Evolutionary conservation across 2,329 filamentous ascomycete genomes (phyloP), one percentile per base, ranked within the genome.

Genomic region (Cryphonectria carpinicola): DNA sequence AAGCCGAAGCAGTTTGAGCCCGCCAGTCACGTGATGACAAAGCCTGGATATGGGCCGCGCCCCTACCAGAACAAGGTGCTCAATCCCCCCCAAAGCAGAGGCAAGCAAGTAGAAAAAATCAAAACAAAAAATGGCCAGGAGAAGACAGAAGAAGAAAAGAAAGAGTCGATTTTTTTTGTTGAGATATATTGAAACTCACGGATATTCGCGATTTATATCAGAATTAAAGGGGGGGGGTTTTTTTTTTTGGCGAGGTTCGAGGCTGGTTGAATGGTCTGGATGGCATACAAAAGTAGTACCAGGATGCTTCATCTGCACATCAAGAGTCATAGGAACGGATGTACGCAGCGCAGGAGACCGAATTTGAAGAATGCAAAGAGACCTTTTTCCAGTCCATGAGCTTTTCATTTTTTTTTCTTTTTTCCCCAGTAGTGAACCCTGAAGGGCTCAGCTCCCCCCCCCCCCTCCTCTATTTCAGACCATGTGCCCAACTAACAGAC

Each of bases 321-420:
- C 65, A 32, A 58, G 65, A 58, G 66, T 52, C 66, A 63, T 52
- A 17, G 19, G 14, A 39, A 28, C 32, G 8, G 11, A 61, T 32
- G 28, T 17, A 63, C 25, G 46, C 28, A 37, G 46, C 7, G 46
- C 22, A 49, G n/a, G n/a, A 37, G 41, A 25, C 41, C 13, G 25
- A n/a, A 37, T 52, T 63, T 37, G 41, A 52, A 32, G 52, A 67
- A 52, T 68, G 66, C 66, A 68, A 14, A 63, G 58, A 52, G 22
- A 49, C 46, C 58, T 46, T 67, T 54, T 65, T 58, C 67, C 65
- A 69, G 70, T 64, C 63, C 70, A 63, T 69, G 64, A 64, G 52
- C 39, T 71, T 72, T 72, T 72, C 56, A 49, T 49, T 65, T 22
- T 65, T 70, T 70, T 66, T 22, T 65, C 68, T 70, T 66, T 49